Percentiles rank a stretch among this genome's conserved stretches.
Conservation (phyloP, 2,329 filamentous ascomycete species). For the Monilinia aucupariae region DNA sequence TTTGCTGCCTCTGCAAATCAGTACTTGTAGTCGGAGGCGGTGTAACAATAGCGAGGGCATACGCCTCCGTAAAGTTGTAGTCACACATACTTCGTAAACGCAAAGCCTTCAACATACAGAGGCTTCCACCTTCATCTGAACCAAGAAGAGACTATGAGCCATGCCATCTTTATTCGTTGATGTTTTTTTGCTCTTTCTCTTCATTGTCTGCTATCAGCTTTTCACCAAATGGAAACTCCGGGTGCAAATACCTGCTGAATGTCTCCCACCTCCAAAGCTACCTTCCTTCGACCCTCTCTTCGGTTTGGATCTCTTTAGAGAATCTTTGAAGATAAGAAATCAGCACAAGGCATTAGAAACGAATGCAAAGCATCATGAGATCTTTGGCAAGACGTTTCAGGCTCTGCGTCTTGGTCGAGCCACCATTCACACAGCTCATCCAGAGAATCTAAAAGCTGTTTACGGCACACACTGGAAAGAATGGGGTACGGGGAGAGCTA, state of each 20-base stretch:
- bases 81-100: too few species aligned
- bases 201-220: background rate
- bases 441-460: constrained; percentile 2
- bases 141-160: background rate
- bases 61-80: too few species aligned
- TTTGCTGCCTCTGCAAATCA: too few species aligned
- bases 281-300: background rate
- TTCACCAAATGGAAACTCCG: background rate
- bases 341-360: background rate
- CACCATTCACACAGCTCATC: background rate
- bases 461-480: background rate
- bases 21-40: too few species aligned
- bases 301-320: constrained; percentile 4
- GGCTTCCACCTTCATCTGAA: too few species aligned
- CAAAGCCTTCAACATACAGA: background rate
- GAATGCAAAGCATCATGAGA: background rate
- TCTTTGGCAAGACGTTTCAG: background rate
- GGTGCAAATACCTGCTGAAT: background rate
- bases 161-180: background rate
- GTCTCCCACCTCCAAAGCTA: background rate
- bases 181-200: background rate
- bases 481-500: constrained; percentile 1
- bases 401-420: background rate
- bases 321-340: background rate
- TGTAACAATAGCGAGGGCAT: too few species aligned